Evolutionary conservation across 164 flowering plant genomes (phyloP).

Genomic region (Chimonanthus salicifolius): DNA sequence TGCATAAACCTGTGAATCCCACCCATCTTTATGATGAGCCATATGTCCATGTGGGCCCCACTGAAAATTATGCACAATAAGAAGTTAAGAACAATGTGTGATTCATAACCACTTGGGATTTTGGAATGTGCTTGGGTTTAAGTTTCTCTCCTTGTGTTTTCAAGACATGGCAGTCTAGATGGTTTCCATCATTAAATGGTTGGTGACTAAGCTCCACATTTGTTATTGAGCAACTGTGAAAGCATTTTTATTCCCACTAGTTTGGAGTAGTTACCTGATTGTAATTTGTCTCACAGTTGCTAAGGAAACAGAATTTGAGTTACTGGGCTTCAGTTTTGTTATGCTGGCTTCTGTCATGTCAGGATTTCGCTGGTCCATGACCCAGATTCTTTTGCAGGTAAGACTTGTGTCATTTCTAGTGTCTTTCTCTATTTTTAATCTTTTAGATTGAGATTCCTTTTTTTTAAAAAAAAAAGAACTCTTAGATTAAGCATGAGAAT

Average conservation of each 20-base stretch:
- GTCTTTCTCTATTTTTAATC: neutral
- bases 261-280: neutral
- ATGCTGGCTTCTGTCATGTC: conserved; percentile 99
- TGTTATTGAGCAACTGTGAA: neutral
- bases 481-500: neutral
- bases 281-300: conserved; percentile 53
- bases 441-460: neutral
- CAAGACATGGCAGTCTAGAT: neutral
- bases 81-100: too few species aligned
- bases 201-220: neutral
- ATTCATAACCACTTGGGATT: too few species aligned
- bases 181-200: too few species aligned
- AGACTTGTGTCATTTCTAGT: conserved; percentile 6
- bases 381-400: conserved; percentile 99
- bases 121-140: too few species aligned
- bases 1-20: too few species aligned
- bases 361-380: conserved; percentile 99
- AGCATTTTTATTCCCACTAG: too few species aligned
- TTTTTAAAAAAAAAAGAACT: too few species aligned
- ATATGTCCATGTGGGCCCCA: too few species aligned
- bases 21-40: too few species aligned
- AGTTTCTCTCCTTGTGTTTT: neutral
- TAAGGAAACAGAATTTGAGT: conserved; percentile 90
- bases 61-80: too few species aligned
- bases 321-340: conserved; percentile 94